Percentiles rank a stretch among this genome's conserved stretches.
Evolutionary conservation across 257 asterid species (phyloP).

Genomic region (Nicotiana obtusifolia): DNA sequence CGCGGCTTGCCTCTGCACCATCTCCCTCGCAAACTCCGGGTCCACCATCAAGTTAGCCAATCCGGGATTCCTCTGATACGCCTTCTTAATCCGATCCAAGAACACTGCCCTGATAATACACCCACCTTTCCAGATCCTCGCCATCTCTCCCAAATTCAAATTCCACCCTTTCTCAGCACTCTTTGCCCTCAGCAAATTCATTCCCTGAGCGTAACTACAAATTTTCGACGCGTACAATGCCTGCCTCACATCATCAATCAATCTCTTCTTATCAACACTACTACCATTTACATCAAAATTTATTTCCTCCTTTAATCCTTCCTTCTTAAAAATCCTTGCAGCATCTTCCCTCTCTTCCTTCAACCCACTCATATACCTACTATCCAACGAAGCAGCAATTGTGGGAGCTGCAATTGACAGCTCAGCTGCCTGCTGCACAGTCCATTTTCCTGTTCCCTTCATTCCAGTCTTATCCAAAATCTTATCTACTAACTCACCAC

Average conservation of each 20-base stretch:
- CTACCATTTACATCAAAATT: slow-evolving; percentile 20
- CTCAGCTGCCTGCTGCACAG: slow-evolving; percentile 97
- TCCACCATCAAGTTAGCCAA: slow-evolving; percentile 75
- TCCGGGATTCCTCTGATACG: slow-evolving; percentile 74
- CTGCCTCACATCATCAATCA: slow-evolving; percentile 94
- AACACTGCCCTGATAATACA: slow-evolving; percentile 91
- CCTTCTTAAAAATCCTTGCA: slow-evolving; percentile 38
- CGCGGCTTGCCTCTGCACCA: slow-evolving; percentile 91
- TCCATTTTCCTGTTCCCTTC: slow-evolving; percentile 92
- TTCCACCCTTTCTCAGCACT: slow-evolving; percentile 85
- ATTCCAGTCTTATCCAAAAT: slow-evolving; percentile 87
- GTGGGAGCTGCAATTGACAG: slow-evolving; percentile 89
- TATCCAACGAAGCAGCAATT: slow-evolving; percentile 75
- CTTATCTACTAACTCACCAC: slow-evolving; percentile 74
- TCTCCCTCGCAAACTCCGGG: slow-evolving; percentile 84
- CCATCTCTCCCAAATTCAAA: slow-evolving; percentile 80
- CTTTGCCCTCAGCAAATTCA: slow-evolving; percentile 85
- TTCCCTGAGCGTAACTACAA: slow-evolving; percentile 94
- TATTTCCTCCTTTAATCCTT: slow-evolving; percentile 57
- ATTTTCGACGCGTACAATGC: slow-evolving; percentile 87
- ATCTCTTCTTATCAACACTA: slow-evolving; percentile 57
- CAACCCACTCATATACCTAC: slow-evolving; percentile 81
- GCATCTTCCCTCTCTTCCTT: slow-evolving; percentile 81
- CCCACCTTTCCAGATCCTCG: slow-evolving; percentile 96
- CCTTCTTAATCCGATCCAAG: slow-evolving; percentile 88